These are phyloP conservation scores for Mycena floridula DNA, from an alignment of 768 basidiomycete genomes.

Conservation along the genomic window DNA sequence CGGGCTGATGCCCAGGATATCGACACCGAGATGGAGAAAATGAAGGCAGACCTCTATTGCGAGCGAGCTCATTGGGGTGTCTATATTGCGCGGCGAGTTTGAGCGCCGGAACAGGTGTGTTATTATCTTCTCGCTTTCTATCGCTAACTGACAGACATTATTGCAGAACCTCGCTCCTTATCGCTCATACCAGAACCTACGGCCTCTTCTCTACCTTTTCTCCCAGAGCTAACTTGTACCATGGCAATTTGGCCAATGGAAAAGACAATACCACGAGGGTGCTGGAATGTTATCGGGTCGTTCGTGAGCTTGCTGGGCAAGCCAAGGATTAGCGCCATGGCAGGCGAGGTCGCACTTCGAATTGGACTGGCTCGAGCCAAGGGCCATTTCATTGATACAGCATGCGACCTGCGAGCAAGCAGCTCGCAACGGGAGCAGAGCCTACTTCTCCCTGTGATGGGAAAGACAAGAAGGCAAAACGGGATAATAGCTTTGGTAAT, in stretches of 20 bases:
- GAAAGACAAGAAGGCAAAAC: constrained; percentile 12
- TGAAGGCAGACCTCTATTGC: constrained; percentile 67
- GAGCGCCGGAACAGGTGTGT: constrained; percentile 55
- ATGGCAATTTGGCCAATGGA: constrained; percentile 72
- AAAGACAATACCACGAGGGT: constrained; percentile 48
- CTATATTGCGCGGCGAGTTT: constrained; percentile 65
- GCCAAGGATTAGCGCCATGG: constrained; percentile 37
- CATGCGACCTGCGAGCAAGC: constrained; percentile 63
- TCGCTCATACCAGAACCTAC: constrained; percentile 57
- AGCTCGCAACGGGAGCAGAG: constrained; percentile 61
- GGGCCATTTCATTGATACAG: constrained; percentile 64
- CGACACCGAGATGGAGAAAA: constrained; percentile 43
- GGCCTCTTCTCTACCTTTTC: constrained; percentile 43
- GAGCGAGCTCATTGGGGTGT: constrained; percentile 66
- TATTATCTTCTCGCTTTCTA: not conserved
- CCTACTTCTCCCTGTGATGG: constrained; percentile 12
- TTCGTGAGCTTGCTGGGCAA: constrained; percentile 41
- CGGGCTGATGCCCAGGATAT: constrained; percentile 42
- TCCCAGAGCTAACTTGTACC: constrained; percentile 58
- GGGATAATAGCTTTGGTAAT: constrained; percentile 43
- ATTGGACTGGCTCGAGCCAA: constrained; percentile 33
- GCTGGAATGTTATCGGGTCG: constrained; percentile 57
- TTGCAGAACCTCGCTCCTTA: constrained; percentile 37
- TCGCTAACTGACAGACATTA: not conserved
- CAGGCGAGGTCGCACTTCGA: constrained; percentile 44